Base-by-base conservation (phyloP, 345 rosid species). In the Kandelia obovata region DNA sequence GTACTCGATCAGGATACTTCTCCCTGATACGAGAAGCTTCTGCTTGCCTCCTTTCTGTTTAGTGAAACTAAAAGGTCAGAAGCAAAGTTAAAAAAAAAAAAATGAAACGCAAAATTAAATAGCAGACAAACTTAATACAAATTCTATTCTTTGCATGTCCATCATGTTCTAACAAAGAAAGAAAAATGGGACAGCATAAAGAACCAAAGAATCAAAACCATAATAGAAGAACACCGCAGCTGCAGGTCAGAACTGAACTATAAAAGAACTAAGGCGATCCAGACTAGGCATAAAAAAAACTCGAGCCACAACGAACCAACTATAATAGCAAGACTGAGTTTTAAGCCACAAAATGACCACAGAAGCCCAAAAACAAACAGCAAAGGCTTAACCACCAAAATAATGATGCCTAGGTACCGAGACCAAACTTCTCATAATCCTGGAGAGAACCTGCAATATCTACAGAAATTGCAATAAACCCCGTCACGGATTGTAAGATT, bases 1-100 rank as follows among this genome's bases (percentile, higher is more conserved):
- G 97, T 58, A 95, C 79, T 84, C 99, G 86, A 55, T 95, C 99
- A 11, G 96, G 90, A 75, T 92, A 92, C 72, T 89, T 95, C 79
- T 87, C 91, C 72, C 92, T 86, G 73, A 92, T 88, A 59, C 96
- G 92, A 43, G 83, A 20, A 64, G 96, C 85, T 83, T 95, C 99
- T 28, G 86, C 85, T 72, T 80, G 86, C 77, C 99, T 88, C 82
- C 85, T 83, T 82, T 95, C 99, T 89, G 83, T 62, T 37, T 47
- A 7, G 34, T 21, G 55, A 9, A 65, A 65, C 2, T 23, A 13
- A 26, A n/a, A 49, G 37, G 37, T 8, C 49, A 30, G 58, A 67
- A 7, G 68, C 49, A 62, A 46, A 8, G 63, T 20, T 26, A 9
- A 26, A 1, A 23, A 4, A 11, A 2, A 13, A 13, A 28, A 56